Conservation (phyloP, 495 filamentous ascomycete genomes). For the Aspergillus hancockii region DNA sequence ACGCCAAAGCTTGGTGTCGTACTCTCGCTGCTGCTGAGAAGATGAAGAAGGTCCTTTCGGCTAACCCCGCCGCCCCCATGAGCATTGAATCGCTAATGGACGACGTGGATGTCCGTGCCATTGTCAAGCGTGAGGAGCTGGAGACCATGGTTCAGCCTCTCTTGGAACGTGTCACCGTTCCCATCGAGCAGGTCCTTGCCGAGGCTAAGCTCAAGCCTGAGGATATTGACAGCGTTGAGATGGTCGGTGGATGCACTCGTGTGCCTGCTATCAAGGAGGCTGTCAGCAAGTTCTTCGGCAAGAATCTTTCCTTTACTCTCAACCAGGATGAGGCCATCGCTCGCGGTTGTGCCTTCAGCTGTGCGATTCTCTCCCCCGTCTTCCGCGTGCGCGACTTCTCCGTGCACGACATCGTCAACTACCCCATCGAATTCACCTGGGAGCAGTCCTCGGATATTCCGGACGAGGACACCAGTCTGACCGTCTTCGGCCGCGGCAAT, state of each 20-base stretch:
- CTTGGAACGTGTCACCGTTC: slow-evolving; percentile 68
- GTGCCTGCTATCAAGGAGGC: slow-evolving; percentile 89
- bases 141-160: slow-evolving; percentile 88
- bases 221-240: slow-evolving; percentile 91
- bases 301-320: slow-evolving; percentile 89
- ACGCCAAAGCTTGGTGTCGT: slow-evolving; percentile 85
- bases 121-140: slow-evolving; percentile 92
- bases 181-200: slow-evolving; percentile 85
- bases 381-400: slow-evolving; percentile 99
- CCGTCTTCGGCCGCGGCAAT: slow-evolving; percentile 96
- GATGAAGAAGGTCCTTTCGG: slow-evolving; percentile 97
- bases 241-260: slow-evolving; percentile 94
- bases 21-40: slow-evolving; percentile 90
- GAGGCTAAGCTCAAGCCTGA: slow-evolving; percentile 87
- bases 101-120: slow-evolving; percentile 83
- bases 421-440: slow-evolving; percentile 99
- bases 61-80: slow-evolving; percentile 89
- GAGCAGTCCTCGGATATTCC: slow-evolving; percentile 98
- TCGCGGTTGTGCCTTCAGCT: slow-evolving; percentile 95
- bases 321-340: slow-evolving; percentile 99
- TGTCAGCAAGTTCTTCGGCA: slow-evolving; percentile 88
- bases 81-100: slow-evolving; percentile 99
- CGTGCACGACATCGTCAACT: slow-evolving; percentile 94
- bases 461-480: slow-evolving; percentile 96
- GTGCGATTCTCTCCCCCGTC: slow-evolving; percentile 94